These are phyloP conservation scores for Pestalotiopsis sp. DNA, from an alignment of 2,329 filamentous ascomycete genomes.

Conservation along the genomic window DNA sequence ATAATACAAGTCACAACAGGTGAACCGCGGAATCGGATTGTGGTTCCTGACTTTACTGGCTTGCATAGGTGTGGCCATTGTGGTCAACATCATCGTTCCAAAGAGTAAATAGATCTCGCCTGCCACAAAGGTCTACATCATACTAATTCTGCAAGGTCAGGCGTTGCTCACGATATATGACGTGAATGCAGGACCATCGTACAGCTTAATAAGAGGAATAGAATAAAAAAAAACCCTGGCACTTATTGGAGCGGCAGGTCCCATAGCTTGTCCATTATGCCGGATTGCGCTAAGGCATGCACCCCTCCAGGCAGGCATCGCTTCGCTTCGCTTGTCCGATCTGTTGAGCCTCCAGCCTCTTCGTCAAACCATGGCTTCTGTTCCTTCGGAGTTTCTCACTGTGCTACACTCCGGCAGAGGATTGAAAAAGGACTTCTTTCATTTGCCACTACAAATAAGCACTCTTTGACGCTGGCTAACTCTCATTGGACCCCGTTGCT, in stretches of 20 bases:
- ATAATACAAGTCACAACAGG: not conserved
- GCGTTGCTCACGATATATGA: not conserved
- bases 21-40: not conserved
- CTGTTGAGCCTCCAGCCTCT: not conserved
- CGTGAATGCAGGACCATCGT: conserved; percentile 3
- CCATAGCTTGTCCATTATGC: conserved; percentile 20
- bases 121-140: too few relatives aligned
- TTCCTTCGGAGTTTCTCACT: not conserved
- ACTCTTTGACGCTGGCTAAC: not conserved
- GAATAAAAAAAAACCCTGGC: conserved; percentile 1
- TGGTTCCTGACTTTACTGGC: not conserved
- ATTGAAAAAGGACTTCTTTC: not conserved
- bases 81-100: too few relatives aligned
- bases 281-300: conserved; percentile 16
- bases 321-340: not conserved
- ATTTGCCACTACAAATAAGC: not conserved
- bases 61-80: not conserved
- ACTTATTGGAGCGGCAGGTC: conserved; percentile 15
- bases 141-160: too few relatives aligned
- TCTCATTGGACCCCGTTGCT: not conserved
- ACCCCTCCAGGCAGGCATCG: not conserved
- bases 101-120: too few relatives aligned
- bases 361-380: not conserved
- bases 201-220: not conserved
- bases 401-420: too few relatives aligned